phyloP scores from a whole-genome alignment of 495 filamentous ascomycete genomes.

The Penicillium bialowiezense region DNA sequence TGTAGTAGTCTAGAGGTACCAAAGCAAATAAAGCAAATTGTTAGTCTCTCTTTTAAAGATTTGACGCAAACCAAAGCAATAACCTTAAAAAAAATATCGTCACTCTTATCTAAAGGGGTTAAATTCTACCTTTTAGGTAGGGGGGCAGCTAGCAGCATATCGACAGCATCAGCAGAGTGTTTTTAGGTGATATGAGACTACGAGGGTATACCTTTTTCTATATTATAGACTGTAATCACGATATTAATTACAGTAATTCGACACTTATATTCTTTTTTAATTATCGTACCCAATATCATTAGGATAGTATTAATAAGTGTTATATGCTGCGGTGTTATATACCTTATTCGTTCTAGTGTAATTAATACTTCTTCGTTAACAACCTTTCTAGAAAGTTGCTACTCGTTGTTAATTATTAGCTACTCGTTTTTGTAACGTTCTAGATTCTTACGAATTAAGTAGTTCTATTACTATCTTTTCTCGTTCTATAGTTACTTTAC shows the following conservation, averaged over 20 bases:
- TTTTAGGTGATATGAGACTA: conserved; percentile 8
- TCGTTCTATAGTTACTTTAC: conserved; percentile 20
- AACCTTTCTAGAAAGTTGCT: conserved; percentile 27
- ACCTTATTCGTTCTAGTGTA: conserved; percentile 16
- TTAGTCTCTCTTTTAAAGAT: conserved; percentile 14
- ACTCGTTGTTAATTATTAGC: conserved; percentile 28
- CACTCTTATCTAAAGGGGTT: conserved; percentile 7
- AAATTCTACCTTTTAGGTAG: conserved; percentile 14
- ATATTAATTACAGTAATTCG: conserved; percentile 26
- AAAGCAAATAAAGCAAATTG: conserved; percentile 25
- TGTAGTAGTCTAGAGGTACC: conserved; percentile 9
- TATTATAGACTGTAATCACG: conserved; percentile 29
- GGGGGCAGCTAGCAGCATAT: background rate
- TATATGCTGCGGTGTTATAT: conserved; percentile 24
- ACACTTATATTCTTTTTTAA: conserved; percentile 22
- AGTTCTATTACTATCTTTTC: conserved; percentile 20
- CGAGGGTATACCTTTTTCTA: conserved; percentile 23
- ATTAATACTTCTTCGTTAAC: conserved; percentile 21
- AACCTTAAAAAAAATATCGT: conserved; percentile 13
- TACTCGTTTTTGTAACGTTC: conserved; percentile 31
- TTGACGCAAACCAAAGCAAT: conserved; percentile 23
- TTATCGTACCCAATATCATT: conserved; percentile 18
- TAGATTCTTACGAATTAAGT: conserved; percentile 21
- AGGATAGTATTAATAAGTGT: conserved; percentile 25
- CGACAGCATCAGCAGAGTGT: conserved; percentile 9